Percentiles rank a stretch among this genome's conserved stretches.
These are phyloP conservation scores for Neonectria coccinea DNA, from an alignment of 2,329 filamentous ascomycete species.

Conservation along the genomic window DNA sequence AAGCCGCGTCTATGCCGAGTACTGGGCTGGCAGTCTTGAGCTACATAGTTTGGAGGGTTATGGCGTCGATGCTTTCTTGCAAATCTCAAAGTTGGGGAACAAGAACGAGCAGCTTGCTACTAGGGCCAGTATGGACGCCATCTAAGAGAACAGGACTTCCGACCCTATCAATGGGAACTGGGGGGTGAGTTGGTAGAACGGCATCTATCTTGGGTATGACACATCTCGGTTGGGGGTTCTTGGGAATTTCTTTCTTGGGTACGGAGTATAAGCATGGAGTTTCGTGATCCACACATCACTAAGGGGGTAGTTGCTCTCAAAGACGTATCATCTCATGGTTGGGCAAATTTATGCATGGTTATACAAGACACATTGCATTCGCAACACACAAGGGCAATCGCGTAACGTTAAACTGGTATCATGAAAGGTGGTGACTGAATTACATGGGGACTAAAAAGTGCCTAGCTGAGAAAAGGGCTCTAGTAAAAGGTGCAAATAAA, in stretches of 20 bases:
- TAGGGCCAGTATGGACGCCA: slow-evolving; percentile 80
- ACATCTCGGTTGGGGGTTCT: slow-evolving; percentile 14
- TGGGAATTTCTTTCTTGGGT: slow-evolving; percentile 19
- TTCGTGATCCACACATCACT: slow-evolving; percentile 21
- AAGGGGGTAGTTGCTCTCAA: not conserved
- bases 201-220: slow-evolving; percentile 1
- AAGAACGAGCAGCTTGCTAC: slow-evolving; percentile 95
- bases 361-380: slow-evolving; percentile 17
- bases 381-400: slow-evolving; percentile 19
- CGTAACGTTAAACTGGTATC: slow-evolving; percentile 56
- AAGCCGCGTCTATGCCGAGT: slow-evolving; percentile 95
- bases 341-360: slow-evolving; percentile 14
- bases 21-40: slow-evolving; percentile 94
- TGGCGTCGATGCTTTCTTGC: slow-evolving; percentile 93
- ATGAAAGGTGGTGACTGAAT: slow-evolving; percentile 56
- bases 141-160: slow-evolving; percentile 56
- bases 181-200: not conserved
- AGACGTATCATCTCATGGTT: slow-evolving; percentile 10
- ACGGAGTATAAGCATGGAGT: slow-evolving; percentile 47
- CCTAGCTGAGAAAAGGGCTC: slow-evolving; percentile 51
- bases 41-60: slow-evolving; percentile 95
- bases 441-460: slow-evolving; percentile 61
- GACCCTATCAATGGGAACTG: slow-evolving; percentile 18
- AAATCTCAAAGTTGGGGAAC: slow-evolving; percentile 96
- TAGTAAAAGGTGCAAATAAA: slow-evolving; percentile 50